Evolutionary conservation across 305 asterid genomes (phyloP), one percentile per base, ranked within the genome.

Genomic region (Andrographis paniculata): DNA sequence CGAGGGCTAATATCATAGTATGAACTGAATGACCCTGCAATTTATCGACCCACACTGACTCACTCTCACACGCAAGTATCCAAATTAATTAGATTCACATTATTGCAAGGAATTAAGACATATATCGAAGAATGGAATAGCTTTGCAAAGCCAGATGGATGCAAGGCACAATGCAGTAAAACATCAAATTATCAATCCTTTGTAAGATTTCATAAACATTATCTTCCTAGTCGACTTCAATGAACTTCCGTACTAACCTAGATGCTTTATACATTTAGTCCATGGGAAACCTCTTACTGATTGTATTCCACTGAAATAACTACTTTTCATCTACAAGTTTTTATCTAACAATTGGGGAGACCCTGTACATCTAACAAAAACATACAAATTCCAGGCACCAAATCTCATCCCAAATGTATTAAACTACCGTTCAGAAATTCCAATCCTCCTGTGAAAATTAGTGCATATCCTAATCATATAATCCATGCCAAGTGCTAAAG

Each of bases 251-350:
- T n/a, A 15, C 35, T 20, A 20, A 51, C 55, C 23, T 27, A 56
- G 45, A 44, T 28, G 21, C 4, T 48, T 21, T n/a, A 22, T 22
- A 16, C 37, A 24, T 51, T 36, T 24, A 43, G 36, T 24, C 48
- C 42, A 19, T 23, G 17, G 50, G 15, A 48, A 35, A 56, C 43
- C 19, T 37, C 30, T 18, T 45, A 31, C 18, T 46, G 50, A 18
- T 48, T 38, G 30, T 18, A 48, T 53, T 31, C 46, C 18, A 39
- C 4, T 31, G 15, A 42, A 28, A 41, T n/a, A 35, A 37, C 5
- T 45, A 42, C 20, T 46, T 46, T n/a, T 8, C 30, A 59, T 27
- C 20, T 19, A 18, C 21, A 27, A 42, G 57, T 42, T 33, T 50
- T 38, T 28, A 13, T 17, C 42, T 1, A 37, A 7, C 17, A 13